Conservation (phyloP, 1,284 basidiomycete genomes). For the Ustilago loliicola region DNA sequence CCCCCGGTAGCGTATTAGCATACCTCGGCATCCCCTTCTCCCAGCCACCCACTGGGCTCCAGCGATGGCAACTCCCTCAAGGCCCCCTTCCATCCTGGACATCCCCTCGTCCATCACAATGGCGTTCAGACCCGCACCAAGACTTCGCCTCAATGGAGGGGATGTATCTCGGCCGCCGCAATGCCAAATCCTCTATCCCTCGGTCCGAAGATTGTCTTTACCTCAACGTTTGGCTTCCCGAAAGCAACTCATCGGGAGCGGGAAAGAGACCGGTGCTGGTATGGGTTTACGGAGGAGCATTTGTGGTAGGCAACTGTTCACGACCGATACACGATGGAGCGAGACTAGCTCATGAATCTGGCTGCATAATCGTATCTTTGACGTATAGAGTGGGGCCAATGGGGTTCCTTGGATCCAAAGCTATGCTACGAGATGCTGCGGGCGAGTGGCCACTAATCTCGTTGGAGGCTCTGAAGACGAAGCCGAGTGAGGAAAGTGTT, state of each 20-base stretch:
- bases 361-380: conserved; percentile 73
- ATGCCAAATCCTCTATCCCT: conserved; percentile 27
- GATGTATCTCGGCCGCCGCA: conserved; percentile 31
- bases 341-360: conserved; percentile 43
- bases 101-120: conserved; percentile 17
- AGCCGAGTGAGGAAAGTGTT: conserved; percentile 7
- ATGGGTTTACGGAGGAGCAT: conserved; percentile 74
- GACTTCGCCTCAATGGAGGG: conserved; percentile 44
- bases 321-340: conserved; percentile 33
- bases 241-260: not conserved
- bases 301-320: conserved; percentile 56
- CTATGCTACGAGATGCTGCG: conserved; percentile 67
- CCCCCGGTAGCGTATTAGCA: conserved; percentile 72
- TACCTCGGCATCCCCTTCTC: conserved; percentile 80
- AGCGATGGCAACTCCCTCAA: conserved; percentile 77
- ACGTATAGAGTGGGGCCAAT: conserved; percentile 73
- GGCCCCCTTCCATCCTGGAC: conserved; percentile 36
- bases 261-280: conserved; percentile 74
- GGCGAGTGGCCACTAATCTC: conserved; percentile 41
- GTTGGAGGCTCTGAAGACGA: conserved; percentile 16
- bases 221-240: conserved; percentile 71
- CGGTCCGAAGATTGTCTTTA: conserved; percentile 75
- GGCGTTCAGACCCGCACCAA: conserved; percentile 49
- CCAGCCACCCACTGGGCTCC: conserved; percentile 74
- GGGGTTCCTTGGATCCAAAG: conserved; percentile 73